Evolutionary conservation across 768 basidiomycete genomes (phyloP).

Genomic region (Naganishia vaughanmartiniae): DNA sequence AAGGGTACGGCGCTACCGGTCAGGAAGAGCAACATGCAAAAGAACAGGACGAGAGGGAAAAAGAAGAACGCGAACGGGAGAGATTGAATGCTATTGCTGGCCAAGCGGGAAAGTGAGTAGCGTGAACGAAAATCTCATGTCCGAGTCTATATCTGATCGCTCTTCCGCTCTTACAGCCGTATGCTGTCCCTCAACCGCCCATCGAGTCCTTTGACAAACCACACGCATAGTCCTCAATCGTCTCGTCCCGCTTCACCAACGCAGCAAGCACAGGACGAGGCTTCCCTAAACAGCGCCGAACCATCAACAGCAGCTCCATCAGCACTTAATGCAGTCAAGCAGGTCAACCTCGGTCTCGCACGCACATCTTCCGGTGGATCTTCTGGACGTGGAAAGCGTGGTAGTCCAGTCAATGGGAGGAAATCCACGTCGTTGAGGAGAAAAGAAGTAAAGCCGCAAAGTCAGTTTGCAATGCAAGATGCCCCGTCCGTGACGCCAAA

Average conservation of each 20-base stretch:
- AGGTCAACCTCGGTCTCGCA: constrained; percentile 19
- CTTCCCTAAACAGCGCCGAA: constrained; percentile 7
- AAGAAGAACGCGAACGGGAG: constrained; percentile 17
- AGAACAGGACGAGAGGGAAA: constrained; percentile 18
- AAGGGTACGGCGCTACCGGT: constrained; percentile 16
- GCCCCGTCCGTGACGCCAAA: background rate
- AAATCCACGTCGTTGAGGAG: constrained; percentile 20
- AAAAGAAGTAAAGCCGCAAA: constrained; percentile 1
- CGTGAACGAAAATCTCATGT: background rate
- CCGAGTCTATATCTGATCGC: background rate
- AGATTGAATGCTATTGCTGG: constrained; percentile 20
- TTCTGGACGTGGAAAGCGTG: constrained; percentile 18
- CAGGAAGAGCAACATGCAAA: background rate
- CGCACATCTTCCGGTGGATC: constrained; percentile 4
- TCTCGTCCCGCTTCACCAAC: constrained; percentile 18
- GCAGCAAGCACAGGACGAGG: constrained; percentile 9
- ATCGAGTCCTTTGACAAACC: background rate
- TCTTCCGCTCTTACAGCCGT: background rate
- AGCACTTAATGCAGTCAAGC: background rate
- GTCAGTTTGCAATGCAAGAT: background rate
- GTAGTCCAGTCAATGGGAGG: constrained; percentile 8
- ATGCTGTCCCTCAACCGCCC: constrained; percentile 14
- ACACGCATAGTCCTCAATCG: constrained; percentile 11
- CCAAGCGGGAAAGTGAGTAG: constrained; percentile 22
- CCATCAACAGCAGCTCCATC: constrained; percentile 4